These are phyloP conservation scores for Chytriomyces confervae DNA, from an alignment of 192 early-diverging fungal species.

Conservation along the genomic window DNA sequence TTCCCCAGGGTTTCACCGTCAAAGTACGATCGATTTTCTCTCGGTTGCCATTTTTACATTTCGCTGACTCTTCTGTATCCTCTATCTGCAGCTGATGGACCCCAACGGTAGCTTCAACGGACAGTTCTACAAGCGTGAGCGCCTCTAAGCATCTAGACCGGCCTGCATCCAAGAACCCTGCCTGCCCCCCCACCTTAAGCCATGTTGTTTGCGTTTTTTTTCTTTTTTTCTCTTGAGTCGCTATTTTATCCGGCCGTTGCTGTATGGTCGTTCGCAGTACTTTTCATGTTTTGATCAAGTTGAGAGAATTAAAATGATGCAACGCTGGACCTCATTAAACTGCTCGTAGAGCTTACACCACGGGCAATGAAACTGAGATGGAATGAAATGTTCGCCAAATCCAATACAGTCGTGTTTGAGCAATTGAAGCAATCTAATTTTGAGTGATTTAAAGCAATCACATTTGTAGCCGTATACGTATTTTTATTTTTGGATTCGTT, in stretches of 20 bases:
- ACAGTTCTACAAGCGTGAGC: slow-evolving; percentile 6
- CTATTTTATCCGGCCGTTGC: neutral
- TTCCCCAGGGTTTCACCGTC: slow-evolving; percentile 21
- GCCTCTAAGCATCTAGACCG: neutral
- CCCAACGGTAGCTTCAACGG: slow-evolving; percentile 12
- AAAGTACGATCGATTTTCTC: neutral
- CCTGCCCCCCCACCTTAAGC: neutral
- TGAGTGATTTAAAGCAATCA: too few relatives aligned
- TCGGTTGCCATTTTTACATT: neutral
- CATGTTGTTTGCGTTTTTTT: neutral
- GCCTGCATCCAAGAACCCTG: too few relatives aligned
- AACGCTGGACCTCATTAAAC: neutral
- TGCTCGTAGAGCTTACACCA: too few relatives aligned
- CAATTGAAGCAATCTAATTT: too few relatives aligned
- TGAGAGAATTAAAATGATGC: neutral
- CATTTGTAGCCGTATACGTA: too few relatives aligned
- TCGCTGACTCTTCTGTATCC: neutral
- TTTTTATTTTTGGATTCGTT: too few relatives aligned
- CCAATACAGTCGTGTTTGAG: too few relatives aligned
- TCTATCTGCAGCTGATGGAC: slow-evolving; percentile 10
- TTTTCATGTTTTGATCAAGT: neutral
- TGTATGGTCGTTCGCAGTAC: neutral
- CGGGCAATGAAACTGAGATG: too few relatives aligned
- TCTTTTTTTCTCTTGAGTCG: too few relatives aligned
- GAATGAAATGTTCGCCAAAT: too few relatives aligned